Evolutionary conservation across 371 early-diverging fungal species (phyloP), one percentile per base, ranked within the genome.

Genomic region (Synchytrium microbalum): DNA sequence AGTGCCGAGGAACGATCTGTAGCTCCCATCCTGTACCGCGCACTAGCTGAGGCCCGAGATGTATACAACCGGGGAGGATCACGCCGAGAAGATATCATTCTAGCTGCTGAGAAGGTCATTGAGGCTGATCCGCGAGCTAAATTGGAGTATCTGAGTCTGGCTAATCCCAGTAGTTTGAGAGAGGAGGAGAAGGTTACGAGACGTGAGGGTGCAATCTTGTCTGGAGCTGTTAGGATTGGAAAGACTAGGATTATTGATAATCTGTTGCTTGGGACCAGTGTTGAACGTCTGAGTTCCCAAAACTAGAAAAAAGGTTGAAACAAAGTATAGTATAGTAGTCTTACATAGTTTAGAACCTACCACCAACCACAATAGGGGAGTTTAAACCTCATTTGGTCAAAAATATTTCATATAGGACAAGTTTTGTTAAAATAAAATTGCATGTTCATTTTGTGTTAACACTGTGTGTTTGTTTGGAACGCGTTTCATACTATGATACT

Each of bases 201-300:
- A 30, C 46, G 56, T 31, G 75, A 79, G 33, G 87, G 89, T 2
- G 95, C 89, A 29, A 87, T 98, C 54, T 77, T 95, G 30, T 91
- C 90, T 19, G 91, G 92, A 32, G 98, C 96, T 8, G 84, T 95
- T 27, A 83, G 79, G 64, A 84, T 95, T 46, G 95, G 95, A 33
- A 83, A 75, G n/a, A 93, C 96, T 5, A 78, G 98, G 30, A 75
- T 98, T 32, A 95, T 98, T 60, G 98, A 98, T 72, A 98, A 96
- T 72, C 64, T 93, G 5, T 71, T 92, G 28, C 63, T 91, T 3
- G 83, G 88, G 0, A 54, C 71, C 61, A 59, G 28, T n/a, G 27
- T 69, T 24, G 38, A 54, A 1, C 1, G 65, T 29, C 65, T 54
- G 66, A 1, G 13, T n/a, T n/a, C 56, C 13, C 28, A 28, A 55